A percentile compares a stretch with the other conserved stretches of the same genome.
Evolutionary conservation across 176 grass and related monocot genomes (phyloP).

Genomic region (Oryza rufipogon): DNA sequence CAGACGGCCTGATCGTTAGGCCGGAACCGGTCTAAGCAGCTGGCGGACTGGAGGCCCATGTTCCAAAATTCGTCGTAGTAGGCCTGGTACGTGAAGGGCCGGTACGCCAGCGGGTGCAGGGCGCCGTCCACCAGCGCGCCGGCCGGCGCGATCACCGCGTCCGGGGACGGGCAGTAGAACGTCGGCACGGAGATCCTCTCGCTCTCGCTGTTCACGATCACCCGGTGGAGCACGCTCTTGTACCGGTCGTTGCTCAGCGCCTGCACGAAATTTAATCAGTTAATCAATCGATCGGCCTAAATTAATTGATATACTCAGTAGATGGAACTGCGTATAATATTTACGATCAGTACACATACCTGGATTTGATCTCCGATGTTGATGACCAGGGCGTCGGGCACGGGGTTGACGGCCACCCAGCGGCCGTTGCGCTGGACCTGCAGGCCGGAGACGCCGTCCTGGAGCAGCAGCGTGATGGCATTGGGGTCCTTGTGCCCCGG

Average conservation of each 20-base stretch:
- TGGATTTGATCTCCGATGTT: conserved; percentile 93
- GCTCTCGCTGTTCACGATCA: conserved; percentile 73
- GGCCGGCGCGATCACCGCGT: conserved; percentile 60
- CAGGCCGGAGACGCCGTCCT: conserved; percentile 81
- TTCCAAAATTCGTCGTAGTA: conserved; percentile 87
- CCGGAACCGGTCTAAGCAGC: conserved; percentile 79
- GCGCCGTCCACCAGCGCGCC: conserved; percentile 51
- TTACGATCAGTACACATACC: conserved; percentile 19
- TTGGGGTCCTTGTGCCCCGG: conserved; percentile 93
- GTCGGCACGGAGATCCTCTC: conserved; percentile 90
- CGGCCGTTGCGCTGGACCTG: conserved; percentile 62
- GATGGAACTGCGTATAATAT: not conserved
- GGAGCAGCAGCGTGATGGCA: conserved; percentile 83
- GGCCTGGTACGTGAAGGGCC: conserved; percentile 74
- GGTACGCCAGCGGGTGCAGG: conserved; percentile 51
- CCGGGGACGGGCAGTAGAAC: conserved; percentile 73
- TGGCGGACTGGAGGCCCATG: conserved; percentile 64
- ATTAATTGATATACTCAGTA: not conserved
- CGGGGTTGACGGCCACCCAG: conserved; percentile 77
- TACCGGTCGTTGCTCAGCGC: conserved; percentile 78
- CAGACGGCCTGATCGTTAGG: not conserved
- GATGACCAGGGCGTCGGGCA: conserved; percentile 68
- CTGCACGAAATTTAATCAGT: conserved; percentile 31
- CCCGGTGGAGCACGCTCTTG: conserved; percentile 83
- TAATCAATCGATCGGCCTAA: not conserved